Evolutionary conservation across 768 basidiomycete genomes (phyloP), one percentile per base, ranked within the genome.

Genomic region (Lactarius quietus): DNA sequence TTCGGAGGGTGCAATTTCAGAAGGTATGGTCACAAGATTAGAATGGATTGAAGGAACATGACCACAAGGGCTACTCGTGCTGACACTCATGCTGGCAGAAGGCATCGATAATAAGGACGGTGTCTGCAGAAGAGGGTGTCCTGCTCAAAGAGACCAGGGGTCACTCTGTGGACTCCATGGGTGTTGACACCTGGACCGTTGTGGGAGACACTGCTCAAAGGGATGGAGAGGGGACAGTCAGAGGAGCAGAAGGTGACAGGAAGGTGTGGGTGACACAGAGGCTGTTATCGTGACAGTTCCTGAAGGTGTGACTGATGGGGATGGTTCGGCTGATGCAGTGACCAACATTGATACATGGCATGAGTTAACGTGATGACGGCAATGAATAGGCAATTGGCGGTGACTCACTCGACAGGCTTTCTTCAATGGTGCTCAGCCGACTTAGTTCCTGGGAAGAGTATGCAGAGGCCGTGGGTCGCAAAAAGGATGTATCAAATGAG

Each of bases 401-500:
- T 15, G 74, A 74, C 48, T 71, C 70, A n/a, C 68, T 68, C 1
- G 72, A 70, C 18, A 71, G 41, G 15, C 68, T 71, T 64, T 66
- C 65, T 20, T 67, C 64, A 7, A 74, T 72, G 26, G 71, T 59
- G 39, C 64, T 68, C 33, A 69, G 59, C 26, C 68, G 57, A 8
- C 52, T 59, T 12, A 48, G 59, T 10, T 67, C 65, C 29, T 43
- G 70, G 23, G 78, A 74, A 2, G 78, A 73, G 45, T 73, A 61
- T 2, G 69, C 54, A 10, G 73, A 70, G 20, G 72, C 82, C 65
- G 82, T 89, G 0, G 90, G 88, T 33, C 87, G 78, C 71, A 92
- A 77, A 73, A 88, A 80, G 0, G 90, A 91, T 0, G 90, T 90
- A 63, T 92, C 91, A 63, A 86, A 87, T 0, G 89, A 91, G 0